A percentile compares a stretch with the other conserved stretches of the same genome.
Conservation (phyloP, 805 yeast genomes). For the Metahyphopichia silvanorum region DNA sequence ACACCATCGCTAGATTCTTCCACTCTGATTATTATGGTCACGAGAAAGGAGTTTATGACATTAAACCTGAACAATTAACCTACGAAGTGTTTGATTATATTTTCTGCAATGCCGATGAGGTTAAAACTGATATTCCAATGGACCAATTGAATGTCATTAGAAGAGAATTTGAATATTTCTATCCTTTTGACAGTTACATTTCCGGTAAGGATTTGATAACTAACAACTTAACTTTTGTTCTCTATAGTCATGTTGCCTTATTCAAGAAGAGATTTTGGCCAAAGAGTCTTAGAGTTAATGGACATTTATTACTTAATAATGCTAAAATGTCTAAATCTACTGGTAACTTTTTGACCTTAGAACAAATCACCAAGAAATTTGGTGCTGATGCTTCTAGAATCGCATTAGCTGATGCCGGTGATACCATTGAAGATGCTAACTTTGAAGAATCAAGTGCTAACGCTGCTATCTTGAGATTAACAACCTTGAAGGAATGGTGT, state of each 20-base stretch:
- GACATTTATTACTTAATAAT: constrained; percentile 91
- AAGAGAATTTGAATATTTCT: constrained; percentile 94
- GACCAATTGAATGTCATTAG: constrained; percentile 70
- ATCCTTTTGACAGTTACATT: constrained; percentile 87
- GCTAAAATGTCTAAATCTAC: constrained; percentile 98
- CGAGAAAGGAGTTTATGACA: constrained; percentile 66
- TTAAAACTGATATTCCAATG: constrained; percentile 56
- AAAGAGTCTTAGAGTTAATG: constrained; percentile 87
- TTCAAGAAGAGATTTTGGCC: constrained; percentile 95
- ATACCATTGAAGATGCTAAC: constrained; percentile 94
- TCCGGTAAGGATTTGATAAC: constrained; percentile 98
- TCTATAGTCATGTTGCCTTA: constrained; percentile 87
- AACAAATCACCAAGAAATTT: constrained; percentile 78
- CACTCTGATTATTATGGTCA: constrained; percentile 86
- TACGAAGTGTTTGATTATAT: constrained; percentile 92
- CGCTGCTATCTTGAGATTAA: constrained; percentile 93
- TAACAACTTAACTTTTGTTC: constrained; percentile 93
- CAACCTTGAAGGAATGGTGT: constrained; percentile 92
- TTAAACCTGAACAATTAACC: constrained; percentile 81
- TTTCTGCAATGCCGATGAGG: constrained; percentile 66
- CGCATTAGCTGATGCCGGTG: constrained; percentile 98
- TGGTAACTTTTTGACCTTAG: constrained; percentile 92
- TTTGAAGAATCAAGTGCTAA: constrained; percentile 95
- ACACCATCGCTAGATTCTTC: constrained; percentile 82
- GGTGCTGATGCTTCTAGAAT: constrained; percentile 98